A percentile compares a stretch with the other conserved stretches of the same genome.
Evolutionary conservation across 371 early-diverging fungal genomes (phyloP).

Genomic region (Rhizopus arrhizus): DNA sequence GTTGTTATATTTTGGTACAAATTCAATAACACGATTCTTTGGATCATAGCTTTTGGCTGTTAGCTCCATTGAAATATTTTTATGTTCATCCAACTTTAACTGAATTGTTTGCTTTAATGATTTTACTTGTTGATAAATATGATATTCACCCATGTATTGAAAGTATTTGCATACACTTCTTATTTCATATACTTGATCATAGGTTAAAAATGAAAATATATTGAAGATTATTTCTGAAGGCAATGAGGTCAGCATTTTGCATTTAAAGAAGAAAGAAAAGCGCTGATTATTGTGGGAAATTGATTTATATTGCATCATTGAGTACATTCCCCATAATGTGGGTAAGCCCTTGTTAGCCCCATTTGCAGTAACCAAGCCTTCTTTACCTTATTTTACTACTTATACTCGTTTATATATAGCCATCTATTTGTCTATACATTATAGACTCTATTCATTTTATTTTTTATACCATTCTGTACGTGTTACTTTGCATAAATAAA

Average conservation of each 20-base stretch:
- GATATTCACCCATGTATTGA: constrained; percentile 32
- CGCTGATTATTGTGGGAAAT: too few relatives aligned
- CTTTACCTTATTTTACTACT: too few relatives aligned
- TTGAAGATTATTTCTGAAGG: constrained; percentile 40
- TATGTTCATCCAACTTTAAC: constrained; percentile 33
- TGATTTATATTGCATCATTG: too few relatives aligned
- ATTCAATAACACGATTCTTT: constrained; percentile 44
- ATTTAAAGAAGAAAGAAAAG: too few relatives aligned
- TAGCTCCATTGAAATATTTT: constrained; percentile 23
- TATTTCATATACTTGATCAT: constrained; percentile 38
- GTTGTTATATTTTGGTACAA: constrained; percentile 20
- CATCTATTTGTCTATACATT: too few relatives aligned
- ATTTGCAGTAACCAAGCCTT: too few relatives aligned
- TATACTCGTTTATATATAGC: too few relatives aligned
- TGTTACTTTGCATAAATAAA: too few relatives aligned
- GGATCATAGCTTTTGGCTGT: constrained; percentile 34
- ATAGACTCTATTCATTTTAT: too few relatives aligned
- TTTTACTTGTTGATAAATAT: constrained; percentile 39
- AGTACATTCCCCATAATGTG: too few relatives aligned
- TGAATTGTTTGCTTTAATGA: constrained; percentile 19
- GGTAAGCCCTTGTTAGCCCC: too few relatives aligned
- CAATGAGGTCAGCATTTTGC: constrained; percentile 8
- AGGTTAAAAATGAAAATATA: constrained; percentile 37
- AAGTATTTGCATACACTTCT: constrained; percentile 35
- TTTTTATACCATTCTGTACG: too few relatives aligned